phyloP scores from a whole-genome alignment of 1,139 yeast genomes.

The Nakaseomyces nivariensis region DNA sequence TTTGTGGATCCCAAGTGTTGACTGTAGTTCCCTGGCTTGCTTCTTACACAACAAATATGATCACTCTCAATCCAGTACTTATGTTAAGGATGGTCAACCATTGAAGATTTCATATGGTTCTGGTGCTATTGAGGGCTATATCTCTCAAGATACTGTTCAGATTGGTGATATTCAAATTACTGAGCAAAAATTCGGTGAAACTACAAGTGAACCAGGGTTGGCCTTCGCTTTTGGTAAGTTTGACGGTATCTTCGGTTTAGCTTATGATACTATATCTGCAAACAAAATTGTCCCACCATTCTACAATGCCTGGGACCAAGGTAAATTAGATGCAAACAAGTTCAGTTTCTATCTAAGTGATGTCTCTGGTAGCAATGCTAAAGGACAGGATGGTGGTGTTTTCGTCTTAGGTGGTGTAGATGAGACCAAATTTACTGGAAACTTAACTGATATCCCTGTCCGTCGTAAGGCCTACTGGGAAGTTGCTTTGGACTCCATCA shows the following conservation, averaged over 20 bases:
- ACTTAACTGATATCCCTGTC: constrained; percentile 89
- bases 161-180: constrained; percentile 80
- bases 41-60: constrained; percentile 85
- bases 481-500: constrained; percentile 81
- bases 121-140: constrained; percentile 84
- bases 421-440: constrained; percentile 60
- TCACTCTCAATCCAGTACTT: constrained; percentile 67
- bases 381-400: constrained; percentile 57
- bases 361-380: constrained; percentile 36
- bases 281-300: constrained; percentile 85
- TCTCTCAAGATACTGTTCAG: constrained; percentile 71
- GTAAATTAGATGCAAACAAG: constrained; percentile 69
- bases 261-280: constrained; percentile 83
- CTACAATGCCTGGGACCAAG: constrained; percentile 76
- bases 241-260: constrained; percentile 94
- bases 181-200: constrained; percentile 90
- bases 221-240: constrained; percentile 97
- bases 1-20: constrained; percentile 88
- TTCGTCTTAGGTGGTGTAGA: constrained; percentile 95
- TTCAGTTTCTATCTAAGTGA: constrained; percentile 90
- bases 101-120: constrained; percentile 86
- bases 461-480: constrained; percentile 99
- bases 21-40: constrained; percentile 90
- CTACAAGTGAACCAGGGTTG: constrained; percentile 93
- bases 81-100: constrained; percentile 74